phyloP scores from a whole-genome alignment of 371 early-diverging fungal species.

The Mucor saturninus region DNA sequence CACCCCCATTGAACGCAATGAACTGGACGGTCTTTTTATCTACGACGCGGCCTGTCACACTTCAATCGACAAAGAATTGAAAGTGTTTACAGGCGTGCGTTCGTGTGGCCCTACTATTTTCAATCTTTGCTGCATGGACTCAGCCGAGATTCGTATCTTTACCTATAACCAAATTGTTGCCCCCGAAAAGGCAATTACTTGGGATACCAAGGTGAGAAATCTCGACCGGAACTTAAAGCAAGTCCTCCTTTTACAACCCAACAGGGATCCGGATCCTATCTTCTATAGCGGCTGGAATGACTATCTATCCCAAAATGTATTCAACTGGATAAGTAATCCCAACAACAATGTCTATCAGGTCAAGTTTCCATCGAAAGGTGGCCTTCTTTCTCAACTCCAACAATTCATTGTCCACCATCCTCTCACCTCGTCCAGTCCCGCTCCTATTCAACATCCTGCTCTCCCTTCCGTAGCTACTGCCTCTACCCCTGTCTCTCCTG shows the following conservation, averaged over 20 bases:
- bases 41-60: constrained; percentile 2
- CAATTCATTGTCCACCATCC: not conserved
- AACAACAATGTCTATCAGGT: not conserved
- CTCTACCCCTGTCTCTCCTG: too few species aligned
- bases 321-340: not conserved
- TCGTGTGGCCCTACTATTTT: not conserved
- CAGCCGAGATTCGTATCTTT: constrained; percentile 6
- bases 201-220: not conserved
- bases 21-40: not conserved
- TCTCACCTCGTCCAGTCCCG: not conserved
- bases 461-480: too few species aligned
- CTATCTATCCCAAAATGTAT: not conserved
- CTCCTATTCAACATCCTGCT: too few species aligned
- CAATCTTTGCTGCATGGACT: constrained; percentile 2
- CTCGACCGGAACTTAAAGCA: not conserved
- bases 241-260: not conserved
- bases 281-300: not conserved
- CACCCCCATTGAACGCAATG: not conserved
- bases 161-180: not conserved
- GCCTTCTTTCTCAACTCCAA: not conserved
- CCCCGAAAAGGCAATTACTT: not conserved
- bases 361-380: not conserved
- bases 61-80: not conserved
- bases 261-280: not conserved
- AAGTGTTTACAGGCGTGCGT: not conserved